Base-by-base conservation (phyloP, 2,329 filamentous ascomycete species). In the Plectosphaerella cucumerina region DNA sequence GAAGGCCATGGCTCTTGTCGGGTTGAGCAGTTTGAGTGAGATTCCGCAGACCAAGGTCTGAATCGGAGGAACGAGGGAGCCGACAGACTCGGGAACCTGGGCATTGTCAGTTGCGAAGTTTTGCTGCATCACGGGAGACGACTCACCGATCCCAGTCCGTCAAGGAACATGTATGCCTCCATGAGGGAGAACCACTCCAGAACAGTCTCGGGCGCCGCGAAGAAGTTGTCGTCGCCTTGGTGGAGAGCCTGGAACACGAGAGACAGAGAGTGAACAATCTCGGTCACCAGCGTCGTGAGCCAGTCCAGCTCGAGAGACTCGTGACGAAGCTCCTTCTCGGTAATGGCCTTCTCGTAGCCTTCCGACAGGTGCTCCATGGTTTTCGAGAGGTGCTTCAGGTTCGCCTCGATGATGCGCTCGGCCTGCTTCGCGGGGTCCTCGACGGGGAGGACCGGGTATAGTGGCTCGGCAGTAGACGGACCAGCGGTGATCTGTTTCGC, bases 141-240 rank as follows among this genome's bases (percentile, higher is more conserved):
- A 10, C 22, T n/a, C 69, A 85, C 80, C 48, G 74, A 70, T 53
- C 75, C 69, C 45, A 92, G 74, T 10, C 76, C 72, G 51, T 86
- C 81, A 56, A 97, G 79, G 62, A 95, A 96, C 47, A 70, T 72
- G 60, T 82, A 85, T 14, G 81, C 74, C 41, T 79, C 74, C 76
- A 92, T 85, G 47, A 92, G 70, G n/a, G 77, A 71, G 59, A 92
- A 90, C 90, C 90, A 96, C 56, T 81, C 75, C 37, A 81, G 71
- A 17, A 91, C 75, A 6, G 84, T 67, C 14, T 77, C 71, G 17
- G 81, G 75, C 15, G 82, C 73, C 12, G 83, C 74, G 59, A 89
- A 80, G 44, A 75, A 67, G 17, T 70, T 70, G 35, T 73, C 66
- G 47, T 78, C 76, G 44, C 80, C 70, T 12, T 17, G 10, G 56